Evolutionary conservation across 305 asterid species (phyloP).

Genomic region (Salvia sclarea): DNA sequence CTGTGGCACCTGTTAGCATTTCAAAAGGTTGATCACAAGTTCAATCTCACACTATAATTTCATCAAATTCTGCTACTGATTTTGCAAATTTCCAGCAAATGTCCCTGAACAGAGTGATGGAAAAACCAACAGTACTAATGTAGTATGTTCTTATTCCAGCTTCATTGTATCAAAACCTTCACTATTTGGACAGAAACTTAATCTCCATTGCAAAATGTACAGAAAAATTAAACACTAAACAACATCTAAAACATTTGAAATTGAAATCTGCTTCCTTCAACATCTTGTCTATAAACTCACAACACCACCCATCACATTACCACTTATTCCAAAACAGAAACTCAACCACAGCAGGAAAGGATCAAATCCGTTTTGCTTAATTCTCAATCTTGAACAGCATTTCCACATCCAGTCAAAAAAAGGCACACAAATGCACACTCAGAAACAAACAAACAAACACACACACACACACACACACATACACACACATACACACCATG

Average conservation of each 20-base stretch:
- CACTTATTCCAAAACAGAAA: background rate
- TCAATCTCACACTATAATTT: conserved; percentile 16
- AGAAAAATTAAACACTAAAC: background rate
- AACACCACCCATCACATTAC: conserved; percentile 15
- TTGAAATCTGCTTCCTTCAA: conserved; percentile 16
- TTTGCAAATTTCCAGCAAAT: conserved; percentile 1
- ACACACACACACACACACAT: conserved; percentile 4
- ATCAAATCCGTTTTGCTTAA: background rate
- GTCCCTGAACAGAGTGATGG: background rate
- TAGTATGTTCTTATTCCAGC: conserved; percentile 21
- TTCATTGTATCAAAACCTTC: background rate
- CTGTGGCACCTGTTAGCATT: conserved; percentile 52
- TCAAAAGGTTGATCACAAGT: conserved; percentile 21
- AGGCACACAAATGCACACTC: conserved; percentile 18
- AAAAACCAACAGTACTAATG: conserved; percentile 2
- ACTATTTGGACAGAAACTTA: too few relatives aligned
- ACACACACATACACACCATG: background rate
- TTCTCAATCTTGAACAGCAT: conserved; percentile 13
- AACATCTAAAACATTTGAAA: conserved; percentile 12
- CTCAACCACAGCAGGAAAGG: conserved; percentile 1
- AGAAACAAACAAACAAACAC: conserved; percentile 4
- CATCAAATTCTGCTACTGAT: background rate
- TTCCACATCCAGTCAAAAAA: conserved; percentile 29
- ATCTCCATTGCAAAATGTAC: conserved; percentile 2
- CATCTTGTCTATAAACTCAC: background rate